Conservation (phyloP, 192 early-diverging fungal genomes). For the Dissophora globulifera region DNA sequence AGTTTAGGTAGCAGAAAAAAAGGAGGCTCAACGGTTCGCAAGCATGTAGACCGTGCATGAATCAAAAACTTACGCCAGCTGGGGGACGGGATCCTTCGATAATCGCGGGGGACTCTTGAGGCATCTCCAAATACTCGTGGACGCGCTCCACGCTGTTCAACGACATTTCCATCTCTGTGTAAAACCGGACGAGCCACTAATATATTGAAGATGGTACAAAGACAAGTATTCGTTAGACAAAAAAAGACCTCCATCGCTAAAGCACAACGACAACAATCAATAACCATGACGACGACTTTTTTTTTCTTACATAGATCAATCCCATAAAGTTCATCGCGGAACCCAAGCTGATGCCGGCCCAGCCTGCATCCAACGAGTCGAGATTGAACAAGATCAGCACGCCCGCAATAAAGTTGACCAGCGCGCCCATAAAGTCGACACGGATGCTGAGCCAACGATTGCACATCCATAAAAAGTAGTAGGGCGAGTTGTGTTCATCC, state of each 20-base stretch:
- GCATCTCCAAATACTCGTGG: constrained; percentile 81
- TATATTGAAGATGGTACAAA: too few species aligned
- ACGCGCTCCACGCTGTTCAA: constrained; percentile 90
- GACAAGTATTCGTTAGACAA: too few species aligned
- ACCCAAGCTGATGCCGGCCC: constrained; percentile 86
- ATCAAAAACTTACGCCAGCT: constrained; percentile 51
- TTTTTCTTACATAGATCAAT: constrained; percentile 52
- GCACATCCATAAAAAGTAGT: constrained; percentile 80
- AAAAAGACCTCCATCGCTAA: neutral
- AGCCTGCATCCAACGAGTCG: constrained; percentile 72
- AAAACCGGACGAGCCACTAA: constrained; percentile 60
- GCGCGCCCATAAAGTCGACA: constrained; percentile 73
- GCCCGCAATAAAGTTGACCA: constrained; percentile 74
- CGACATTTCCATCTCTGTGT: constrained; percentile 82
- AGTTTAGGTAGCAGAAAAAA: neutral
- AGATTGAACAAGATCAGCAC: constrained; percentile 66
- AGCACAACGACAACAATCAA: neutral
- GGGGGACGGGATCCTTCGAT: constrained; percentile 61
- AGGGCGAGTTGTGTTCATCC: constrained; percentile 82
- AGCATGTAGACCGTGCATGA: too few species aligned
- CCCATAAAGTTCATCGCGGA: constrained; percentile 80
- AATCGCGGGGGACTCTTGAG: constrained; percentile 78
- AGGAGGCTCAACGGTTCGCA: too few species aligned
- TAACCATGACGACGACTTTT: neutral
- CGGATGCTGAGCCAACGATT: constrained; percentile 93